Conservation (phyloP, 2,329 filamentous ascomycete species). For the Xylaria sp. region DNA sequence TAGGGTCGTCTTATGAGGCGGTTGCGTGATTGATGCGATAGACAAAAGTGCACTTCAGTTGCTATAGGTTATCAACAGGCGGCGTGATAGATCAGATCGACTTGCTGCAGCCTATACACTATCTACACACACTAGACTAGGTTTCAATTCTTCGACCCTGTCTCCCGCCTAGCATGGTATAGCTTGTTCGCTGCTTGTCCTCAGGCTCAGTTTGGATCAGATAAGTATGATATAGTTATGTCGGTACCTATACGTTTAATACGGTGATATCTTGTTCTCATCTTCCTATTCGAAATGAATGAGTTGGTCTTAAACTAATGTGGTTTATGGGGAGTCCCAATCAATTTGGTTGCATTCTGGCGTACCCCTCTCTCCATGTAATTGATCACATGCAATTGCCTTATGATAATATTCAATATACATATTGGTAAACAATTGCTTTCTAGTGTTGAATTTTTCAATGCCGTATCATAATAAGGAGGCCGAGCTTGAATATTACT, state of each 20-base stretch:
- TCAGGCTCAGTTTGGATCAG: background rate
- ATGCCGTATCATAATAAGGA: no score
- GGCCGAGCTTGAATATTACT: no score
- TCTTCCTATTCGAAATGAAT: background rate
- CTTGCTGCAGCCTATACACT: background rate
- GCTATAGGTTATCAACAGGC: background rate
- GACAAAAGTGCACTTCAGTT: conserved; percentile 6
- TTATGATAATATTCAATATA: no score
- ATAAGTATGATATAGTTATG: background rate
- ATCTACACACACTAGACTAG: conserved; percentile 1
- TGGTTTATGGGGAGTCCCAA: background rate
- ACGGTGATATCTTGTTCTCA: background rate
- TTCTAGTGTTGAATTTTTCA: no score
- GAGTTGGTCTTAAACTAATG: background rate
- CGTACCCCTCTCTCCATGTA: no score
- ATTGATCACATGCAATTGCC: background rate
- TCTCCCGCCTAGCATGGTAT: background rate
- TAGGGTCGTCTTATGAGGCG: conserved; percentile 15
- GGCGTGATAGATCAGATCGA: background rate
- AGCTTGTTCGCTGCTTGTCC: conserved; percentile 5
- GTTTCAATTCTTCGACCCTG: background rate
- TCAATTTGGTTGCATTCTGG: background rate
- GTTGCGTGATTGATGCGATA: background rate
- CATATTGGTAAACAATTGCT: no score
- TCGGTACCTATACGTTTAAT: background rate